Conservation (phyloP, 2,329 filamentous ascomycete genomes). For the Shiraia sp. region DNA sequence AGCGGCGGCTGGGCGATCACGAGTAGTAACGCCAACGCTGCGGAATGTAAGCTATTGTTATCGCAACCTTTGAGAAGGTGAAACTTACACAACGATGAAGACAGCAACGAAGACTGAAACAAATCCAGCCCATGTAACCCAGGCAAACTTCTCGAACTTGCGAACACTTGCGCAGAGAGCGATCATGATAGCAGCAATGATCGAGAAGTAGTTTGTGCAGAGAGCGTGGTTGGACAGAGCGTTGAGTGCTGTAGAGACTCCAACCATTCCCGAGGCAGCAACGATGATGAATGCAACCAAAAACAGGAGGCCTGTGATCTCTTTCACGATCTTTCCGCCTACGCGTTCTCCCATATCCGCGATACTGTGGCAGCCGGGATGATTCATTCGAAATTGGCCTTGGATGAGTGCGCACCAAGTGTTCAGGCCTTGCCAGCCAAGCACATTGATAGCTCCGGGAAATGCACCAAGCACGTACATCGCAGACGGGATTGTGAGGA, state of each 20-base stretch:
- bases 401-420: slow-evolving; percentile 55
- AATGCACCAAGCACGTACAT: slow-evolving; percentile 55
- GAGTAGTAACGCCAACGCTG: slow-evolving; percentile 59
- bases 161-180: slow-evolving; percentile 57
- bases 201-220: slow-evolving; percentile 64
- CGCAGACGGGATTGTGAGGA: slow-evolving; percentile 54
- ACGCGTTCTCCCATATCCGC: slow-evolving; percentile 63
- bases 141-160: slow-evolving; percentile 65
- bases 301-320: slow-evolving; percentile 59
- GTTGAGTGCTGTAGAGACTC: slow-evolving; percentile 63
- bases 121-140: slow-evolving; percentile 66
- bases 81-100: slow-evolving; percentile 55
- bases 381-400: slow-evolving; percentile 56
- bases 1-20: slow-evolving; percentile 63
- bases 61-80: background rate
- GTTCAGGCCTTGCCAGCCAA: slow-evolving; percentile 55
- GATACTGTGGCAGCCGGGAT: slow-evolving; percentile 57
- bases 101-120: slow-evolving; percentile 61
- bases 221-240: slow-evolving; percentile 62
- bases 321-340: slow-evolving; percentile 56
- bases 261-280: slow-evolving; percentile 62
- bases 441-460: slow-evolving; percentile 52
- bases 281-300: slow-evolving; percentile 62
- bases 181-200: slow-evolving; percentile 59
- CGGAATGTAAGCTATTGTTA: slow-evolving; percentile 3